A percentile compares a stretch with the other conserved stretches of the same genome.
These are phyloP conservation scores for Ceratocystiopsis minuta DNA, from an alignment of 2,329 filamentous ascomycete genomes.

Conservation along the genomic window DNA sequence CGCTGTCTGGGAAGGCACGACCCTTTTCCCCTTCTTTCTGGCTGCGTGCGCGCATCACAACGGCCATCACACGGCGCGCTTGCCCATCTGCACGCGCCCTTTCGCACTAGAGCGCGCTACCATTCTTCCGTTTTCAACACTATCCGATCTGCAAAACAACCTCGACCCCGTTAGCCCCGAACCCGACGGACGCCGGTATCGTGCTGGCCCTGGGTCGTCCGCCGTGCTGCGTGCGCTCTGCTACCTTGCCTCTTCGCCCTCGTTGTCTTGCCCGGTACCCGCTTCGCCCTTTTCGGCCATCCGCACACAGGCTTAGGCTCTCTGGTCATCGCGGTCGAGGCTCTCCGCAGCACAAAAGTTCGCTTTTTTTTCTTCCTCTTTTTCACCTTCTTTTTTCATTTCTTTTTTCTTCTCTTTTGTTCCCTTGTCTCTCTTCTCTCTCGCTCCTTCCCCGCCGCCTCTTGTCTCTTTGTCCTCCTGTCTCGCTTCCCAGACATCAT, in stretches of 20 bases:
- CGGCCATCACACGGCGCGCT: no score
- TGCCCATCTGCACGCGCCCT: no score
- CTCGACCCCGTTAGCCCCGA: no score
- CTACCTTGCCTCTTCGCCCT: background rate
- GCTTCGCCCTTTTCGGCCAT: background rate
- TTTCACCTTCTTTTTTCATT: background rate
- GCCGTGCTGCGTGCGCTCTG: background rate
- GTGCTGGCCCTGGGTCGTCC: no score
- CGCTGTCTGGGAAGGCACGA: background rate
- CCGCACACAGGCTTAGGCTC: background rate
- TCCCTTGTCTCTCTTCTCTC: background rate
- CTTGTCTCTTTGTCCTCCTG: constrained; percentile 7
- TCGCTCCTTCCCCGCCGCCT: background rate
- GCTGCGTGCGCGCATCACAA: no score
- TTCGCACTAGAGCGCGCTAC: no score
- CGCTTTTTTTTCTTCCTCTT: background rate
- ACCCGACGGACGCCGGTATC: no score
- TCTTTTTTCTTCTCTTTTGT: background rate
- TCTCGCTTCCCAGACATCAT: background rate
- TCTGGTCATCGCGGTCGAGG: constrained; percentile 3
- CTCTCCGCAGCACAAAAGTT: constrained; percentile 2
- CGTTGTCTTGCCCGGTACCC: background rate
- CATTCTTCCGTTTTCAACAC: no score
- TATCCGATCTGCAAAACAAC: no score
- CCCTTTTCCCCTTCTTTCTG: no score